Base-by-base conservation (phyloP, 2,329 filamentous ascomycete genomes). In the Lecanosticta acicola region DNA sequence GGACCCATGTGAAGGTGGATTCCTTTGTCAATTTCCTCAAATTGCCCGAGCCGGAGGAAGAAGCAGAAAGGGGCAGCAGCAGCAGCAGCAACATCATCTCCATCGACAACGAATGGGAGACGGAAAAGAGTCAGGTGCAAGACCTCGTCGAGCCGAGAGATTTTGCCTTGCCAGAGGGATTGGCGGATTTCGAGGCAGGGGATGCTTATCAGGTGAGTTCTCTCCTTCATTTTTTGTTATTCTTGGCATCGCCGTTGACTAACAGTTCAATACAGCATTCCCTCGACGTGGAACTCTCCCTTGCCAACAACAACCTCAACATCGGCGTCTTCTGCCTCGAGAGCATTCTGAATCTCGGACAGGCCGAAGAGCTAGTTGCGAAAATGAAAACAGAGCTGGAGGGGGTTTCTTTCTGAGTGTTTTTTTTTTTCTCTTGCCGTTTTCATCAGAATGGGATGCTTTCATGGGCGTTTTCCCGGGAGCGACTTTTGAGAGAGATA, bases 1-100 rank as follows among this genome's bases (percentile, higher is more conserved):
- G 88, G 88, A 91, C 86, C 0, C 84, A 84, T 0, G 67, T 88
- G 1, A 71, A 66, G 43, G 65, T 94, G 1, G 77, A 85, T 55
- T 81, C 77, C 0, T 91, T 87, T 67, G 80, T 95, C 57, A 96
- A 96, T 63, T 93, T 94, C 54, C 66, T 94, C 14, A 80, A 73
- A 41, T 64, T 81, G 3, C 76, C 76, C 1, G 50, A 55, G 2
- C 53, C 54, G 1, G 54, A 58, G 3, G 48, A 50, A 3, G 55
- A 58, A 10, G 7, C 11, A 4, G 33, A 39, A 11, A 45, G 49
- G 5, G 47, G 26, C 3, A 44, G 17, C 3, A 4, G 13, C 1
- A 39, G 18, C 20, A 17, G 44, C 61, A 7, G n/a, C n/a, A 57
- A 36, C 18, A 63, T 69, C 24, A 47, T 35, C n/a, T 45, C 59